Evolutionary conservation across 148 eudicot genomes (phyloP).

Genomic region (Vaccinium macrocarpon): DNA sequence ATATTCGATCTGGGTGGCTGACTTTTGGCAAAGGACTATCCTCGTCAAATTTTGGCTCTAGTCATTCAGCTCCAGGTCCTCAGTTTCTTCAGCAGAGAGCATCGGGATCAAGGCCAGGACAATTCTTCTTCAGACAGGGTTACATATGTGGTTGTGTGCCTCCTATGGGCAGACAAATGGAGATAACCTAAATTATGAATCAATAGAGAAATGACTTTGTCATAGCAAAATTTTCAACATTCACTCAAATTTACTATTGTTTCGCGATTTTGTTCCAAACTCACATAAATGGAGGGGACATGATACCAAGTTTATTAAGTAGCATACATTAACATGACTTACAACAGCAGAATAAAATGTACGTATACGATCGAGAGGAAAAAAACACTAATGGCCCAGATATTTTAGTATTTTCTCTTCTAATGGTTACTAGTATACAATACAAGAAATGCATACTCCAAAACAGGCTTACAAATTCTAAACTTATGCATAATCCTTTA

Average conservation of each 20-base stretch:
- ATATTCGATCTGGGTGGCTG: constrained; percentile 90
- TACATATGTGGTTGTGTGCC: background rate
- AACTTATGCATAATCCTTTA: background rate
- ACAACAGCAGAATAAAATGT: background rate
- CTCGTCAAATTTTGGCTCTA: too few species aligned
- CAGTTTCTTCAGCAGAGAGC: background rate
- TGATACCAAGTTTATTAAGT: background rate
- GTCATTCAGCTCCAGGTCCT: constrained; percentile 8
- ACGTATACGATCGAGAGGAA: background rate
- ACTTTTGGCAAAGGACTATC: too few species aligned
- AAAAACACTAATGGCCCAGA: background rate
- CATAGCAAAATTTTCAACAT: background rate
- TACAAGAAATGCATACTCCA: constrained; percentile 10
- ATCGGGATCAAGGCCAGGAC: background rate
- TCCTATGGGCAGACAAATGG: background rate
- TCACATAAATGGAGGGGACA: background rate
- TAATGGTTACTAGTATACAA: constrained; percentile 5
- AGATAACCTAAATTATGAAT: background rate
- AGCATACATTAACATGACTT: background rate
- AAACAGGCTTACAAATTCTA: background rate
- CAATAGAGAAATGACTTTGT: background rate
- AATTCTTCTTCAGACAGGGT: background rate
- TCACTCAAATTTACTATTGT: background rate
- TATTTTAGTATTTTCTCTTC: background rate
- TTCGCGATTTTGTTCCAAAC: background rate